Evolutionary conservation across 768 basidiomycete genomes (phyloP).

Genomic region (Mycena amicta): DNA sequence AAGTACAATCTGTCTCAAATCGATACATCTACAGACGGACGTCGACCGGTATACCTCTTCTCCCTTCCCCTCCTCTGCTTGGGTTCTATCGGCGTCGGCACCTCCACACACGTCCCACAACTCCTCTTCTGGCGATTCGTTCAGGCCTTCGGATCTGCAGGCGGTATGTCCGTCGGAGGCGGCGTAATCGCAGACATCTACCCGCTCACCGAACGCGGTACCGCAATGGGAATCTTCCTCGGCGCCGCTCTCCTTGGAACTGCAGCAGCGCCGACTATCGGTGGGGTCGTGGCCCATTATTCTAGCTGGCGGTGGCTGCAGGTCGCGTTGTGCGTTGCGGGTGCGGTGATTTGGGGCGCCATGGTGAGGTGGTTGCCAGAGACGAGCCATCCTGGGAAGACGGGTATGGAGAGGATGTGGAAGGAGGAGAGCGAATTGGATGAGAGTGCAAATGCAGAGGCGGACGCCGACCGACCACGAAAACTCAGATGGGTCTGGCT

Average conservation of each 20-base stretch:
- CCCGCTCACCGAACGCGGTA: conserved; percentile 59
- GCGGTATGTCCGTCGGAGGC: conserved; percentile 55
- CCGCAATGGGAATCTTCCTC: conserved; percentile 39
- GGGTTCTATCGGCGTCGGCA: conserved; percentile 62
- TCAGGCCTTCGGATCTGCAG: conserved; percentile 66
- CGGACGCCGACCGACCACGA: too few relatives aligned
- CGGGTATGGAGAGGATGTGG: conserved; percentile 52
- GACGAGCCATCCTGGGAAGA: conserved; percentile 62
- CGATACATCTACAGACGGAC: conserved; percentile 54
- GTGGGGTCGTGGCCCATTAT: conserved; percentile 50
- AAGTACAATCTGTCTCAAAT: background rate
- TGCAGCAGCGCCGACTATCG: too few relatives aligned
- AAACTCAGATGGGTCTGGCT: conserved; percentile 41
- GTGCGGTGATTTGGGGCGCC: conserved; percentile 39
- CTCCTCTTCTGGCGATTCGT: conserved; percentile 66
- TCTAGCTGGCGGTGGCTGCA: conserved; percentile 71
- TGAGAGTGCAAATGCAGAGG: background rate
- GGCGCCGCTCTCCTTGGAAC: too few relatives aligned
- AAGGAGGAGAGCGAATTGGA: conserved; percentile 7
- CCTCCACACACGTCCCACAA: conserved; percentile 41
- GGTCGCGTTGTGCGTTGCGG: conserved; percentile 41
- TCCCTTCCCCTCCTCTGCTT: conserved; percentile 61
- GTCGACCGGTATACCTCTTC: conserved; percentile 58
- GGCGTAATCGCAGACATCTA: conserved; percentile 72
- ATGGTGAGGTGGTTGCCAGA: conserved; percentile 60